Percentiles rank a stretch among this genome's conserved stretches.
These are phyloP conservation scores for Fraxinus quadrangulata DNA, from an alignment of 257 asterid genomes.

Conservation along the genomic window DNA sequence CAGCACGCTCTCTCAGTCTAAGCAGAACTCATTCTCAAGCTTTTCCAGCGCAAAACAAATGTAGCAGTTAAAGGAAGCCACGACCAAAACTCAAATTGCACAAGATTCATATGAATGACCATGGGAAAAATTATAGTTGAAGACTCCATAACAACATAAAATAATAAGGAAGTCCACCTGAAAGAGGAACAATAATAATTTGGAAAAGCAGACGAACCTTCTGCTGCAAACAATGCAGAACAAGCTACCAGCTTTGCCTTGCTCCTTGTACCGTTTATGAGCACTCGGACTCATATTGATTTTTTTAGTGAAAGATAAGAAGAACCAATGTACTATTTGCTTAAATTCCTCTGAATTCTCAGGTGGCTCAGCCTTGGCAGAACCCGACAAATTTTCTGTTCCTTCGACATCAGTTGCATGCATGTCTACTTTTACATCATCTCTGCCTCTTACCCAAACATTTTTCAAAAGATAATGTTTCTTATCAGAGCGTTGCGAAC, in stretches of 20 bases:
- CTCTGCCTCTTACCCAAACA: constrained; percentile 33
- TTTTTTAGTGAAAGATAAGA: constrained; percentile 36
- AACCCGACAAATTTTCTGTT: constrained; percentile 21
- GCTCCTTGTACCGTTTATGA: constrained; percentile 42
- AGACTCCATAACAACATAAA: background rate
- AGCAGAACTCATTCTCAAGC: background rate
- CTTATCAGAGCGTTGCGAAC: constrained; percentile 13
- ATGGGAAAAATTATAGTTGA: background rate
- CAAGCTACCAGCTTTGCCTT: constrained; percentile 43
- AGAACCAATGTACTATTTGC: constrained; percentile 29
- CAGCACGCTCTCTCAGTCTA: background rate
- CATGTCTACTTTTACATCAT: constrained; percentile 22
- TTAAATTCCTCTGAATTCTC: constrained; percentile 37
- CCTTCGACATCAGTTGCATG: constrained; percentile 16
- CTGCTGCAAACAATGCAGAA: constrained; percentile 43
- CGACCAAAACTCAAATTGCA: background rate
- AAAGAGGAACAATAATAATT: constrained; percentile 2
- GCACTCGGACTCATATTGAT: constrained; percentile 29
- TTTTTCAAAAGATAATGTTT: constrained; percentile 13
- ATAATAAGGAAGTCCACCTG: background rate
- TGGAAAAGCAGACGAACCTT: constrained; percentile 34
- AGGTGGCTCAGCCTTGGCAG: constrained; percentile 27
- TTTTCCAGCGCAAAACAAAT: background rate
- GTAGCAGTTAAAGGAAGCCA: background rate
- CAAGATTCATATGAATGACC: background rate